Conservation (phyloP, 1,284 basidiomycete species). For the Somion occarium region DNA sequence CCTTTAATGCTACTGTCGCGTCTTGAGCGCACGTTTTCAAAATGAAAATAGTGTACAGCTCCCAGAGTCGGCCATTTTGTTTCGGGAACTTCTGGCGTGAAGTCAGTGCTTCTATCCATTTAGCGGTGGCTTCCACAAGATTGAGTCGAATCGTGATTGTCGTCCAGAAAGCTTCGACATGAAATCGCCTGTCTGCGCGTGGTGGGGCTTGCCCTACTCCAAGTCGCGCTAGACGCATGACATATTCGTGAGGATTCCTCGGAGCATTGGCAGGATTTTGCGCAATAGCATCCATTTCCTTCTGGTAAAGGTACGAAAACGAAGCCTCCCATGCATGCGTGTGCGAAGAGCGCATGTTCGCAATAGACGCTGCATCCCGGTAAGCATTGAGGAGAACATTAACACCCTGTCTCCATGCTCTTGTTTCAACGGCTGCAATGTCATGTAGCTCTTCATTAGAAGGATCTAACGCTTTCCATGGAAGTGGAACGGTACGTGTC, state of each 20-base stretch:
- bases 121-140: constrained; percentile 31
- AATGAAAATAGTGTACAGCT: constrained; percentile 34
- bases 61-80: constrained; percentile 26
- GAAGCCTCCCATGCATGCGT: constrained; percentile 46
- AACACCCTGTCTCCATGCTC: constrained; percentile 32
- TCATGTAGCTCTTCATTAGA: constrained; percentile 22
- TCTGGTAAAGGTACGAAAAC: constrained; percentile 39
- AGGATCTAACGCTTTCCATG: constrained; percentile 15
- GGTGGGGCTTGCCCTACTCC: constrained; percentile 48
- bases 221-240: constrained; percentile 39
- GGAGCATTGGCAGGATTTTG: constrained; percentile 30
- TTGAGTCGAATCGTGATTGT: constrained; percentile 39
- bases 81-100: constrained; percentile 5
- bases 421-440: constrained; percentile 24
- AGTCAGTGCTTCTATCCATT: constrained; percentile 17
- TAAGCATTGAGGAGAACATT: constrained; percentile 32
- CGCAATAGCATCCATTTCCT: constrained; percentile 35
- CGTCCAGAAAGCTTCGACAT: constrained; percentile 46
- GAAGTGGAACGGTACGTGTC: constrained; percentile 10
- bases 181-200: constrained; percentile 43
- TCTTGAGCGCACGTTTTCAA: constrained; percentile 36
- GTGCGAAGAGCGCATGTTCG: constrained; percentile 41
- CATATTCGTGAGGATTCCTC: constrained; percentile 34
- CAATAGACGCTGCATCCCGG: constrained; percentile 28
- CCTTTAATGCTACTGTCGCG: constrained; percentile 31